These are phyloP conservation scores for Aspergillus ochraceoroseus DNA, from an alignment of 2,329 filamentous ascomycete species.

Conservation along the genomic window DNA sequence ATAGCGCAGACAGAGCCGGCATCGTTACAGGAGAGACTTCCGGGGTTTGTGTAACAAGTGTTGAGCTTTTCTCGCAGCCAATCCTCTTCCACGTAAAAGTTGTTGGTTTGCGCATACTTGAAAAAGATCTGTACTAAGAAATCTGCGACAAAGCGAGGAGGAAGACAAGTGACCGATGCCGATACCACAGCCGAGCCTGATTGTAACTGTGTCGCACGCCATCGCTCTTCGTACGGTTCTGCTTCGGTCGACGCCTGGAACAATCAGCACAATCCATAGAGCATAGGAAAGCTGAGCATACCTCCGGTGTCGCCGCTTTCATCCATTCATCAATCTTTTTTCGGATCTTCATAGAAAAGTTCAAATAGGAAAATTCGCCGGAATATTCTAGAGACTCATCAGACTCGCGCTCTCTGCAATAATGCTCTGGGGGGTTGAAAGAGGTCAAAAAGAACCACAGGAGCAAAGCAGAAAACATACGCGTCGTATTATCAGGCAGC, in stretches of 20 bases:
- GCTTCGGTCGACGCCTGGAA: constrained; percentile 34
- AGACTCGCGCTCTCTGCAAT: constrained; percentile 3
- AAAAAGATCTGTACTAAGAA: constrained; percentile 44
- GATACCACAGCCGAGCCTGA: constrained; percentile 38
- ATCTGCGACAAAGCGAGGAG: constrained; percentile 43
- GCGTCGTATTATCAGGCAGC: constrained; percentile 38
- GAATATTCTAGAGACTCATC: constrained; percentile 37
- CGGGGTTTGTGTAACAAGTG: constrained; percentile 36
- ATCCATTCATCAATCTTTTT: constrained; percentile 44
- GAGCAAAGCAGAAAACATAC: constrained; percentile 24
- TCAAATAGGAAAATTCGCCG: constrained; percentile 45
- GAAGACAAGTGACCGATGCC: constrained; percentile 38
- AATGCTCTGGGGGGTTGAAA: no score
- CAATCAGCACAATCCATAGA: constrained; percentile 7
- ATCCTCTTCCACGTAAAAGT: constrained; percentile 43
- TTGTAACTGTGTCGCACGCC: constrained; percentile 42
- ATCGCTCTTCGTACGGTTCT: constrained; percentile 42
- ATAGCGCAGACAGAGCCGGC: constrained; percentile 41
- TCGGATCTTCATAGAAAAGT: constrained; percentile 43
- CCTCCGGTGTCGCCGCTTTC: constrained; percentile 36
- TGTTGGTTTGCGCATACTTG: constrained; percentile 43
- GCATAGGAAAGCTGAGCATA: constrained; percentile 15
- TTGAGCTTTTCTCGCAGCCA: constrained; percentile 41
- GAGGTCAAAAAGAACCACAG: no score
- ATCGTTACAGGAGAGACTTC: constrained; percentile 36